Evolutionary conservation across 176 grass and related monocot species (phyloP).

Genomic region (Oryza officinalis): DNA sequence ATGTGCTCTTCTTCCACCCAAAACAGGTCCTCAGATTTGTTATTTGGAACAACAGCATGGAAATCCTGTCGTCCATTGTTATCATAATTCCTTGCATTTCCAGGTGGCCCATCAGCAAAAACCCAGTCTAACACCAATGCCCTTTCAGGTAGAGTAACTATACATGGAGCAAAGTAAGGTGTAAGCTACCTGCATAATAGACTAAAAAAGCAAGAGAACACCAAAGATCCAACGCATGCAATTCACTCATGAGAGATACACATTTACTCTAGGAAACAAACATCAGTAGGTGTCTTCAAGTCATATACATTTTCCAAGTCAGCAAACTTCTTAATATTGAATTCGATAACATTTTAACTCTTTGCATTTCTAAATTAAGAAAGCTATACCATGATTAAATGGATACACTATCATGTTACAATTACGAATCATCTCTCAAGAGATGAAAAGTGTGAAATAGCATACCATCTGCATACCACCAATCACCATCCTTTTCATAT

Average conservation of each 20-base stretch:
- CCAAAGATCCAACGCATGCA: constrained; percentile 6
- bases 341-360: not conserved
- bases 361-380: not conserved
- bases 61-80: constrained; percentile 79
- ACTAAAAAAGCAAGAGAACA: constrained; percentile 7
- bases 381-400: constrained; percentile 14
- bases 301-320: constrained; percentile 8
- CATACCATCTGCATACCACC: constrained; percentile 82
- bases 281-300: not conserved
- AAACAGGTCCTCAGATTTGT: constrained; percentile 55
- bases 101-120: constrained; percentile 81
- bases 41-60: constrained; percentile 73
- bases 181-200: constrained; percentile 14
- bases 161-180: constrained; percentile 21
- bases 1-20: constrained; percentile 84
- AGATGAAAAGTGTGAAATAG: constrained; percentile 14
- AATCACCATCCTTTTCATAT: constrained; percentile 74
- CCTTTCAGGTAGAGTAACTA: constrained; percentile 69
- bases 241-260: not conserved
- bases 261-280: not conserved
- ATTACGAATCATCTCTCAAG: constrained; percentile 1
- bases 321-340: not conserved
- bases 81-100: constrained; percentile 75
- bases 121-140: constrained; percentile 80
- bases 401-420: not conserved